These are phyloP conservation scores for Fusarium bulbicola DNA, from an alignment of 2,329 filamentous ascomycete species.

Conservation along the genomic window DNA sequence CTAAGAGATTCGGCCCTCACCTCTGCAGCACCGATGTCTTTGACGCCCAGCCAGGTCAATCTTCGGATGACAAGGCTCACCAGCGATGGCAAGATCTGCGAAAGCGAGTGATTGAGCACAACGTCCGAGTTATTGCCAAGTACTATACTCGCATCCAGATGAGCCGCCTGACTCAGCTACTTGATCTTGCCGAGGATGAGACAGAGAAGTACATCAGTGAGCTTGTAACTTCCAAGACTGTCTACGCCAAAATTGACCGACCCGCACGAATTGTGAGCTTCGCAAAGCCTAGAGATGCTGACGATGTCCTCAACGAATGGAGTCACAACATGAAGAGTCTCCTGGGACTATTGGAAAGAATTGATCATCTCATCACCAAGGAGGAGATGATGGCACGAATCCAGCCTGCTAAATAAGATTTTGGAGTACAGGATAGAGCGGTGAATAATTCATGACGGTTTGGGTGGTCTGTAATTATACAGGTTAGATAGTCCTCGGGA, in stretches of 20 bases:
- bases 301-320: slow-evolving; percentile 98
- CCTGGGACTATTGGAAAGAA: slow-evolving; percentile 84
- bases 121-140: slow-evolving; percentile 95
- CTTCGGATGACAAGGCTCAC: slow-evolving; percentile 80
- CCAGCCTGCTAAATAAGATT: slow-evolving; percentile 66
- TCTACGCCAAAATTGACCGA: slow-evolving; percentile 96
- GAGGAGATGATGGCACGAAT: slow-evolving; percentile 99
- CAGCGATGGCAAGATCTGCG: slow-evolving; percentile 93
- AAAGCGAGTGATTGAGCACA: slow-evolving; percentile 99
- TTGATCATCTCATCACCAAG: slow-evolving; percentile 98
- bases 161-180: slow-evolving; percentile 85
- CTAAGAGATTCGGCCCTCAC: slow-evolving; percentile 87
- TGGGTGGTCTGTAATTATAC: slow-evolving; percentile 48
- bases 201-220: slow-evolving; percentile 99
- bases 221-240: slow-evolving; percentile 95
- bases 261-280: slow-evolving; percentile 93
- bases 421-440: slow-evolving; percentile 41
- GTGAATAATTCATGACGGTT: slow-evolving; percentile 42
- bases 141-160: slow-evolving; percentile 99
- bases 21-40: slow-evolving; percentile 93
- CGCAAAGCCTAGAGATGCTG: slow-evolving; percentile 91
- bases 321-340: slow-evolving; percentile 97
- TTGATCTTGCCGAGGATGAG: slow-evolving; percentile 93
- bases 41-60: slow-evolving; percentile 69
- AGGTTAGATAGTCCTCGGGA: slow-evolving; percentile 47